Conservation (phyloP, 257 asterid genomes). For the Datura wrightii region DNA sequence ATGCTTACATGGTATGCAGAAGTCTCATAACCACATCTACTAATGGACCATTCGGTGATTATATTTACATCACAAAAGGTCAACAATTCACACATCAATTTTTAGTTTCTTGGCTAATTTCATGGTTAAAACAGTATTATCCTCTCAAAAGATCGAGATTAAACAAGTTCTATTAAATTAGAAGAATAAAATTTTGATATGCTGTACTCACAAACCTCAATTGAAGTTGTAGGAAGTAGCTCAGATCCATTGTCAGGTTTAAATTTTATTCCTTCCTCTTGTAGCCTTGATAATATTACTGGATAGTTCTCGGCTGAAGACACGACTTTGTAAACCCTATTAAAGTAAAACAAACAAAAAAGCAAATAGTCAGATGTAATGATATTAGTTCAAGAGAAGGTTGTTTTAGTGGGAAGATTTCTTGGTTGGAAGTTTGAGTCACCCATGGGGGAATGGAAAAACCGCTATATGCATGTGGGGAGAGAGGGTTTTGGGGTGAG, state of each 20-base stretch:
- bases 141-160: not conserved
- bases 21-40: constrained; percentile 16
- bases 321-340: constrained; percentile 67
- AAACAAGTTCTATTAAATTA: not conserved
- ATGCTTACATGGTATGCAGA: not conserved
- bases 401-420: not conserved
- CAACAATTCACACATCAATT: constrained; percentile 13
- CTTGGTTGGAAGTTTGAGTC: constrained; percentile 15
- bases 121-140: constrained; percentile 17
- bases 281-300: constrained; percentile 60
- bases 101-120: not conserved
- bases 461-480: not conserved
- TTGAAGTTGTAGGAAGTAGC: constrained; percentile 66
- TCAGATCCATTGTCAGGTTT: constrained; percentile 87
- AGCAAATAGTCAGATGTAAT: not conserved
- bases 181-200: constrained; percentile 27
- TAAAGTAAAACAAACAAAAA: constrained; percentile 31
- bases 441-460: not conserved
- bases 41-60: not conserved
- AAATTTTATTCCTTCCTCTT: constrained; percentile 76
- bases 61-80: constrained; percentile 20
- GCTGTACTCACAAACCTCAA: constrained; percentile 62
- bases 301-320: constrained; percentile 77
- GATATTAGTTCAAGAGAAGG: constrained; percentile 1
- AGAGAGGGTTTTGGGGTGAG: not conserved